Conservation (phyloP, 768 basidiomycete species). For the Kockovaella imperatae region DNA sequence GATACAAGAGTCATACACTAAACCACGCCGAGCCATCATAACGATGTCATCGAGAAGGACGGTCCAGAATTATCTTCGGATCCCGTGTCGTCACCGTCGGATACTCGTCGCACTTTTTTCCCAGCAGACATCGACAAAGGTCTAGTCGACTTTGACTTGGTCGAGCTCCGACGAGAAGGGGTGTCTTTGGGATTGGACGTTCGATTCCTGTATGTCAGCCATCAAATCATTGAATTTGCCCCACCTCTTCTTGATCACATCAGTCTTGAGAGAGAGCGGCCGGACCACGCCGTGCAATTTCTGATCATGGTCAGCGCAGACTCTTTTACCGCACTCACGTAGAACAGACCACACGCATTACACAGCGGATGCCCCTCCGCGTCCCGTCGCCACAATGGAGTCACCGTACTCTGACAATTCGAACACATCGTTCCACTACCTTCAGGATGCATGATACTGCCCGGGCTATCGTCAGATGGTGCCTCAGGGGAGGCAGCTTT, state of each 20-base stretch:
- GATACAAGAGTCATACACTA: no score
- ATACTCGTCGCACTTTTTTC: no score
- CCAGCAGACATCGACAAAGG: no score
- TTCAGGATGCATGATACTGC: conserved; percentile 30
- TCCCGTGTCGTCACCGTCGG: no score
- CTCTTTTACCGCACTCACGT: conserved; percentile 53
- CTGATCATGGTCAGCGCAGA: conserved; percentile 45
- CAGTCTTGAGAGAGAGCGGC: conserved; percentile 89
- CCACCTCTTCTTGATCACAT: conserved; percentile 81
- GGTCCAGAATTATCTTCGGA: no score
- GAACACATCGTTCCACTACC: conserved; percentile 63
- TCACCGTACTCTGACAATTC: conserved; percentile 92
- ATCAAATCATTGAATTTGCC: no score
- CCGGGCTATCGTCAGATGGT: conserved; percentile 56
- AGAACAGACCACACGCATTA: conserved; percentile 84
- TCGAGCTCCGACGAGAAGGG: not conserved
- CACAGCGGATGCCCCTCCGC: conserved; percentile 49
- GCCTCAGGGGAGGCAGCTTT: conserved; percentile 9
- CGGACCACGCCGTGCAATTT: conserved; percentile 94
- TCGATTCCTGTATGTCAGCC: not conserved
- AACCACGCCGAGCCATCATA: no score
- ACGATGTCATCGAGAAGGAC: no score
- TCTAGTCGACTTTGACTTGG: no score
- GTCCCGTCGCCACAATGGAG: conserved; percentile 52
- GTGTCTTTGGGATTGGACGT: not conserved